Base-by-base conservation (phyloP, 345 rosid genomes). In the Eucalyptus urophylla region DNA sequence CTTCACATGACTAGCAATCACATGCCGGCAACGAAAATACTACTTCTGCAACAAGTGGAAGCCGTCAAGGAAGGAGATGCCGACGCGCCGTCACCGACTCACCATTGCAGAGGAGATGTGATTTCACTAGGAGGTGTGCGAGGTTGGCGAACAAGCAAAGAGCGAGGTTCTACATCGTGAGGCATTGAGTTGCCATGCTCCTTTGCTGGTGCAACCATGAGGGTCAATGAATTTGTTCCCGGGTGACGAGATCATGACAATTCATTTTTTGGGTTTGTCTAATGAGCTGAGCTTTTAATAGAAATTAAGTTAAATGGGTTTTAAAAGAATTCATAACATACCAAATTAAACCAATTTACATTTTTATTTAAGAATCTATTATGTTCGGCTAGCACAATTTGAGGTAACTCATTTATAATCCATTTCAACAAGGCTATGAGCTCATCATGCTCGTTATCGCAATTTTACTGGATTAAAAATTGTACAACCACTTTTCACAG, bases 31-130 rank as follows among this genome's bases (percentile, higher is more conserved):
- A 91, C 91, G 29, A 56, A 24, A 56, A 24, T 56, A 22, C 16
- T 92, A 93, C 51, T 62, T 94, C 1, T 93, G 92, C 44, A 95
- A 95, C 88, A 93, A 93, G 81, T 93, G 96, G 97, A 94, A 89
- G 87, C 89, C 91, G 4, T 91, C 94, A 1, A 93, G 90, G 92
- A 95, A 93, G 89, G 97, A 95, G 60, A 22, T 5, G 9, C 9
- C 9, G 4, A 17, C 4, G 33, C 14, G 9, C 9, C 9, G 4
- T 53, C 9, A 6, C 4, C 16, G 72, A 51, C 22, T 31, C 19
- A 6, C 58, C 49, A 40, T 25, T 17, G 50, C 89, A 89, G 51
- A 47, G 62, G 50, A 87, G 86, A 54, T 90, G 90, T 54, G 86
- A 92, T 47, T 92, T 93, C 86, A 86, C 92, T 25, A 89, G 90